These are phyloP conservation scores for Quercus phellos DNA, from an alignment of 331 rosid genomes.

Conservation along the genomic window DNA sequence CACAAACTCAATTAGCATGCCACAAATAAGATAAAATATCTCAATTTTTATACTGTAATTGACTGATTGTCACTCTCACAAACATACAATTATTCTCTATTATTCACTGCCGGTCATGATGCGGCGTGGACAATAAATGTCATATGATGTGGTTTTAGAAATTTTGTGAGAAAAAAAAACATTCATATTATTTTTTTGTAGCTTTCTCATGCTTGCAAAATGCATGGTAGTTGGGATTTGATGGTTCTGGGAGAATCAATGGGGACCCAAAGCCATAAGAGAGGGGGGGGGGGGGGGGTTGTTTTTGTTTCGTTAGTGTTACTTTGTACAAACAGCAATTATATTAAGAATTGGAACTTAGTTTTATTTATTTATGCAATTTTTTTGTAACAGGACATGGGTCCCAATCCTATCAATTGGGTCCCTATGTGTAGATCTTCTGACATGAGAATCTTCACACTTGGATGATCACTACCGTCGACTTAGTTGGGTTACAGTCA, in stretches of 20 bases:
- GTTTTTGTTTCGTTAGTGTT: conserved; percentile 20
- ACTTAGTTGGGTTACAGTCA: conserved; percentile 30
- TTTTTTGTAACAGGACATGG: conserved; percentile 5
- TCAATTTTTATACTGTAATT: too few species aligned
- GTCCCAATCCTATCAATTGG: conserved; percentile 19
- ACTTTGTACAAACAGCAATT: neutral
- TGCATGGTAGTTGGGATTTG: conserved; percentile 11
- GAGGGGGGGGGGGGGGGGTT: neutral
- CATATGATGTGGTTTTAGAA: too few species aligned
- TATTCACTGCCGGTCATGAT: too few species aligned
- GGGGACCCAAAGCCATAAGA: neutral
- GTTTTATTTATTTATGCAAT: neutral
- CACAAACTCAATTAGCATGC: neutral
- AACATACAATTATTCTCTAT: too few species aligned
- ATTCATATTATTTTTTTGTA: neutral
- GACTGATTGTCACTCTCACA: too few species aligned
- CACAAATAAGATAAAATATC: neutral
- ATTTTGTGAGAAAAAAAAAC: neutral
- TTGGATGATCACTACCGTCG: conserved; percentile 39
- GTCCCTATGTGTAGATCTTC: conserved; percentile 42
- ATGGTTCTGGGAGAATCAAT: neutral
- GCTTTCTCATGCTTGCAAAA: conserved; percentile 6
- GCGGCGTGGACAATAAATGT: too few species aligned
- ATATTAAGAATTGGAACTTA: conserved; percentile 4
- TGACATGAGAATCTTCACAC: conserved; percentile 51